Evolutionary conservation across 768 basidiomycete genomes (phyloP).

Genomic region (Boletus insuetus): DNA sequence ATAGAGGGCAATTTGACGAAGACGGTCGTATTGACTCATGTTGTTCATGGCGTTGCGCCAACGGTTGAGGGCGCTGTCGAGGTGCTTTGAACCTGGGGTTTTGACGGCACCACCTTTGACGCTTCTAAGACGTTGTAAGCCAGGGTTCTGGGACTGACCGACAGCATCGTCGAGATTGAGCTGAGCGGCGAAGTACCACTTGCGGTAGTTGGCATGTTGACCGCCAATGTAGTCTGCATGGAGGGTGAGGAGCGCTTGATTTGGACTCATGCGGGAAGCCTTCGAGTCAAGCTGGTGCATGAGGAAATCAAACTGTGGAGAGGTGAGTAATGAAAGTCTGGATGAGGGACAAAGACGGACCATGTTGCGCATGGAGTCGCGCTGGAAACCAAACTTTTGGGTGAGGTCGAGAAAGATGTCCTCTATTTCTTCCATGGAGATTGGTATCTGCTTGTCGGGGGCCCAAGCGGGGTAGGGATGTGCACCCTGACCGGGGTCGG

Average conservation of each 20-base stretch:
- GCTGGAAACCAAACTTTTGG: constrained; percentile 98
- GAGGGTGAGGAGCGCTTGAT: constrained; percentile 92
- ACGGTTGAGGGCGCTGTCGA: constrained; percentile 89
- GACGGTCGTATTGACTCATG: constrained; percentile 98
- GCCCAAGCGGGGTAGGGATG: constrained; percentile 96
- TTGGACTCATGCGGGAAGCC: constrained; percentile 97
- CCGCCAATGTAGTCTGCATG: constrained; percentile 99
- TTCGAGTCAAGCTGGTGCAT: constrained; percentile 98
- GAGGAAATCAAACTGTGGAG: constrained; percentile 82
- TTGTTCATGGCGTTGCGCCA: constrained; percentile 99
- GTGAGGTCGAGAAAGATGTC: constrained; percentile 98
- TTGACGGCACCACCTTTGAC: constrained; percentile 61
- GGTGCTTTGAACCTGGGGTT: constrained; percentile 65
- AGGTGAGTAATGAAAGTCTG: constrained; percentile 6
- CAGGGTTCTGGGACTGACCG: constrained; percentile 91
- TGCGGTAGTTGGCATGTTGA: constrained; percentile 97
- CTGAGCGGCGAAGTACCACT: constrained; percentile 99
- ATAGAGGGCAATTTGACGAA: constrained; percentile 94
- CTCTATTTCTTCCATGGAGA: constrained; percentile 97
- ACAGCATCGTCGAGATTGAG: constrained; percentile 99
- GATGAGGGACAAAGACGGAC: constrained; percentile 36
- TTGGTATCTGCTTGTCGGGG: constrained; percentile 87
- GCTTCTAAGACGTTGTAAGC: constrained; percentile 82
- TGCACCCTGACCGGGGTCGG: constrained; percentile 49
- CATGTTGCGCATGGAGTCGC: constrained; percentile 95